Evolutionary conservation across 2,329 filamentous ascomycete genomes (phyloP).

Genomic region (Ophiostoma novo-ulmi): DNA sequence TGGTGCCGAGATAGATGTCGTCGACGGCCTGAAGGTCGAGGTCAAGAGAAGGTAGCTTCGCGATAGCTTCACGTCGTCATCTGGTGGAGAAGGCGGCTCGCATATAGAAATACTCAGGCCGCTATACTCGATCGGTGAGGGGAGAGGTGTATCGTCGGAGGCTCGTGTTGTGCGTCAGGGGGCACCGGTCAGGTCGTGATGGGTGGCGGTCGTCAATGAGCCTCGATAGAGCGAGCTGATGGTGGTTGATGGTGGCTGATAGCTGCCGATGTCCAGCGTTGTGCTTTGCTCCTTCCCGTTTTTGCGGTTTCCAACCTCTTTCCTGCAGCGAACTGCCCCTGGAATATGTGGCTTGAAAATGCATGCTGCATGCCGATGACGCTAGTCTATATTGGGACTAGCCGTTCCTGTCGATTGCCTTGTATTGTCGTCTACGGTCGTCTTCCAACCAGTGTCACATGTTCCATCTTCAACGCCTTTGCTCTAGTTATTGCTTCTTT

Average conservation of each 20-base stretch:
- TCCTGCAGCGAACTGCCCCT: conserved; percentile 1
- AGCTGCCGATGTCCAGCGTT: neutral
- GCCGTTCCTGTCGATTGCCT: neutral
- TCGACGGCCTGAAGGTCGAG: neutral
- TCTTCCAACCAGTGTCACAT: neutral
- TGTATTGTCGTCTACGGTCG: neutral
- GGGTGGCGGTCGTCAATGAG: neutral
- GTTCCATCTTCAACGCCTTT: neutral
- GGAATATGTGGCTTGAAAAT: conserved; percentile 6
- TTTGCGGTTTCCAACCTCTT: conserved; percentile 8
- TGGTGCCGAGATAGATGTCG: neutral
- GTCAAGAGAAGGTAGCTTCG: conserved; percentile 4
- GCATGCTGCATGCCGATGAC: neutral
- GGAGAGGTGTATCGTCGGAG: neutral
- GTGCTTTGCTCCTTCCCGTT: conserved; percentile 1
- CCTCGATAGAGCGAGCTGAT: neutral
- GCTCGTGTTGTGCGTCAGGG: neutral
- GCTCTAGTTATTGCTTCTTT: neutral
- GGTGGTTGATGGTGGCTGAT: neutral
- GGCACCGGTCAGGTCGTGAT: conserved; percentile 5
- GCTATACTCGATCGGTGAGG: conserved; percentile 1
- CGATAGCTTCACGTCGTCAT: conserved; percentile 18
- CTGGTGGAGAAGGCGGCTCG: conserved; percentile 13
- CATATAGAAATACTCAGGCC: conserved; percentile 4
- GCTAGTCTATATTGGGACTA: neutral